Evolutionary conservation across 768 basidiomycete genomes (phyloP), one percentile per base, ranked within the genome.

Genomic region (Neoboletus magnificus): DNA sequence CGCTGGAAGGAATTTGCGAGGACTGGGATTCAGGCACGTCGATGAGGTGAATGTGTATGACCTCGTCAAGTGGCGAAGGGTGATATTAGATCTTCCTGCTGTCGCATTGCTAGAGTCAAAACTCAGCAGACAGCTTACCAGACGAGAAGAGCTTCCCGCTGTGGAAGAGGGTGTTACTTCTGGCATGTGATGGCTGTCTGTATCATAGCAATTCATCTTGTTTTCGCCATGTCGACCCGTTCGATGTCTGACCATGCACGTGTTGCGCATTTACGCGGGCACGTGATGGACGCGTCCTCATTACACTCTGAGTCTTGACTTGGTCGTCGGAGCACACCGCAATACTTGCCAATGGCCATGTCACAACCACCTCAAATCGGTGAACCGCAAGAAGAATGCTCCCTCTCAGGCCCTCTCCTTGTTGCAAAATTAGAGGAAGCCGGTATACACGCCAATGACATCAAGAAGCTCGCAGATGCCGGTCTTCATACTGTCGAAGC

Each of bases 401-500:
- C 82, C 52, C 77, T 86, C 53, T 82, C 85, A 18, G 94, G 91
- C 4, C 94, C 94, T 54, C 77, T 96, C 56, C 85, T 94, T 46
- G 86, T 97, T 54, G 76, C 76, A 64, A 97, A 96, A 70, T 78
- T 85, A 33, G 82, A 94, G 75, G 94, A 96, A 76, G 85, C 85
- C 18, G 96, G 96, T 9, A 91, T 98, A 59, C 85, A 88, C 45
- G 71, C 86, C 29, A 89, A 92, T 63, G 97, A 98, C 67, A 87
- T 95, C 76, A 93, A 95, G 82, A 98, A 98, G 71, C 86, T 99
- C 45, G 72, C 83, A 13, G 95, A 97, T 48, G 92, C 91, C 30
- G 97, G 97, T 13, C 81, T 91, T 56, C 83, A 96, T 71, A 98
- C 97, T 3, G 85, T 99, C 59, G 97, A 99, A 70, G 84, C 93